Conservation (phyloP, 2,329 filamentous ascomycete species). For the Didymella exigua region DNA sequence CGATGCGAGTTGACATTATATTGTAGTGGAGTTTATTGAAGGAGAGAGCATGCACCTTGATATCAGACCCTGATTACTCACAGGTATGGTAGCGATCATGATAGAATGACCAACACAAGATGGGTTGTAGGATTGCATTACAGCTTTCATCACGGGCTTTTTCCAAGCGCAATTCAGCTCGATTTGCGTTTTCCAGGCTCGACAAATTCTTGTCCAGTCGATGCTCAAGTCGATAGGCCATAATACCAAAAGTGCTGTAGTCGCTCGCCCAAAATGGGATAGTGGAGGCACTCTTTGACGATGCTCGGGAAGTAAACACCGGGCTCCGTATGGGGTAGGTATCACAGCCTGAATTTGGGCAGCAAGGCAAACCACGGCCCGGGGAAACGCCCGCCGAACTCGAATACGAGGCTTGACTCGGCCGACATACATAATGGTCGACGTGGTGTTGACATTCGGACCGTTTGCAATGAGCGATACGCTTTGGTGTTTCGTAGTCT, state of each 20-base stretch:
- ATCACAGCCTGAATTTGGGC: neutral
- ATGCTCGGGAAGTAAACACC: neutral
- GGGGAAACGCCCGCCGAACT: neutral
- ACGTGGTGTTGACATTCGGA: constrained; percentile 6
- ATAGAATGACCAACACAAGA: neutral
- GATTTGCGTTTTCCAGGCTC: neutral
- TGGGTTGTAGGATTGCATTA: neutral
- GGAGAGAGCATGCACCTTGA: neutral
- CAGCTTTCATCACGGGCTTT: neutral
- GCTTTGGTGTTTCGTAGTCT: neutral
- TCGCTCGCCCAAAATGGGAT: neutral
- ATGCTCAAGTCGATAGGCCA: neutral
- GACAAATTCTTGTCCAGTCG: neutral
- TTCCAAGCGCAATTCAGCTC: neutral
- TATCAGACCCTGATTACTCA: neutral
- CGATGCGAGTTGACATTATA: neutral
- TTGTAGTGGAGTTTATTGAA: neutral
- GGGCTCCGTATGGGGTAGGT: constrained; percentile 2
- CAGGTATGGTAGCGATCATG: neutral
- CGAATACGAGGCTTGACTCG: neutral
- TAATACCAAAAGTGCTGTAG: neutral
- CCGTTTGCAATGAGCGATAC: constrained; percentile 10
- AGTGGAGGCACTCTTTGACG: neutral
- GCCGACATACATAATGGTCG: neutral
- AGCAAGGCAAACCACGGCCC: neutral